Percentiles rank a stretch among this genome's conserved stretches.
phyloP scores from a whole-genome alignment of 164 flowering plant genomes.

The Umbilicus rupestris region DNA sequence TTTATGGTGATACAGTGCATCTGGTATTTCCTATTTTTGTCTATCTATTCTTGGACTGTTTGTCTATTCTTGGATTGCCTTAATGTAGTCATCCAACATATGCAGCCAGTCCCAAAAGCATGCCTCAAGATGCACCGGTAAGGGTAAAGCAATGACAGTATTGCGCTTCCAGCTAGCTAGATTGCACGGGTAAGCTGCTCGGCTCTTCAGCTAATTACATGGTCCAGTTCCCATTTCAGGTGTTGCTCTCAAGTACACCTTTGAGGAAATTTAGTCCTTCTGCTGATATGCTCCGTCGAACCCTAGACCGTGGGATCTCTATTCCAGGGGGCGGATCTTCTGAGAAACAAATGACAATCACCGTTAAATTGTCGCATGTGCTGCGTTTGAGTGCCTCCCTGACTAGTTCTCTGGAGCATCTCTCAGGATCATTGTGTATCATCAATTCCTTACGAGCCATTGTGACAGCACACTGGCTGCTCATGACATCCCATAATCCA shows the following conservation, averaged over 20 bases:
- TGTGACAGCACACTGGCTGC: slow-evolving; percentile 90
- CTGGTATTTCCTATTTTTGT: too few species aligned
- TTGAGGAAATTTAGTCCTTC: slow-evolving; percentile 75
- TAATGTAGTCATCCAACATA: too few species aligned
- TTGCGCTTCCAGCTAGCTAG: too few species aligned
- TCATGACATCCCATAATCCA: slow-evolving; percentile 97
- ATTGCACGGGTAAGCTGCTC: too few species aligned
- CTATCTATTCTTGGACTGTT: too few species aligned
- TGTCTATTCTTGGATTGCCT: too few species aligned
- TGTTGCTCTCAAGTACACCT: slow-evolving; percentile 57
- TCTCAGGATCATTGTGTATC: slow-evolving; percentile 84
- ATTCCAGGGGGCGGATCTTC: slow-evolving; percentile 75
- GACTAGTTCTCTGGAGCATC: slow-evolving; percentile 74
- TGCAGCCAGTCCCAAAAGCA: too few species aligned
- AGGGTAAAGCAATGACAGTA: too few species aligned
- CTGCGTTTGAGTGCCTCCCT: slow-evolving; percentile 79
- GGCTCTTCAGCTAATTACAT: too few species aligned
- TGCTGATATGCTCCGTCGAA: slow-evolving; percentile 70
- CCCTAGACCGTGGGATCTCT: slow-evolving; percentile 45
- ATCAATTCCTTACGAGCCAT: slow-evolving; percentile 74
- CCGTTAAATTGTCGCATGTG: slow-evolving; percentile 78
- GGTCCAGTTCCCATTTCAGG: too few species aligned
- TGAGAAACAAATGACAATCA: slow-evolving; percentile 78
- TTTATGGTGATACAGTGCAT: too few species aligned
- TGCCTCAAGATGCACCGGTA: too few species aligned